Base-by-base conservation (phyloP, 352 stramenopile species). In the Blastocystis sp. region DNA sequence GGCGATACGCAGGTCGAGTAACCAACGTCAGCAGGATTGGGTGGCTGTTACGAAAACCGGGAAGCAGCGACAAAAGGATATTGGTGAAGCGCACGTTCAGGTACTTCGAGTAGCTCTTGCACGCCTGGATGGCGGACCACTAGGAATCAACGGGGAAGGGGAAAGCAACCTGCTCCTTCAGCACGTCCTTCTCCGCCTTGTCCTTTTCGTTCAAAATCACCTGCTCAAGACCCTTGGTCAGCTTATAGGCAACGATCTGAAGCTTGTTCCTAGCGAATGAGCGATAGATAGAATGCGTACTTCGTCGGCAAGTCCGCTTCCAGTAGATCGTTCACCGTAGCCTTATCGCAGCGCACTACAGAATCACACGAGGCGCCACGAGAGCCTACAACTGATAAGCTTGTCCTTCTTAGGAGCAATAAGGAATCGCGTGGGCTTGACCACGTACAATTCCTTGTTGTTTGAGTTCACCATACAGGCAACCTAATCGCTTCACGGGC, bases 51-150 rank as follows among this genome's bases (percentile, higher is more conserved):
- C 67, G 74, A 59, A 69, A 41, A 26, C 19, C 35, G 16, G 70
- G 21, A 51, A 16, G 26, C 12, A 4, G 31, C 1, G 35, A 19
- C 39, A 41, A 37, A n/a, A 55, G 74, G 74, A 85, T 85, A 85
- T 85, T 85, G 24, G 74, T 85, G 70, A 85, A 85, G 37, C 74
- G 74, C 19, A 85, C 74, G 41, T 85, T 62, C 13, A 85, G 26
- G 61, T 41, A 55, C 26, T 67, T 39, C n/a, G 33, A 59, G 33
- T 33, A n/a, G 26, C 55, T 67, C 13, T 50, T 26, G 29, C 55
- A 85, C 19, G 33, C 66, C 35, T 67, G 35, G 26, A 85, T 85
- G 50, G 39, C n/a, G 26, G 65, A 29, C 74, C 51, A 67, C 74
- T 85, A 67, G 3, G 66, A 4, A 77, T 77, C 2, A 41, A 26